Base-by-base conservation (phyloP, 1,284 basidiomycete species). In the Papiliotrema flavescens region DNA sequence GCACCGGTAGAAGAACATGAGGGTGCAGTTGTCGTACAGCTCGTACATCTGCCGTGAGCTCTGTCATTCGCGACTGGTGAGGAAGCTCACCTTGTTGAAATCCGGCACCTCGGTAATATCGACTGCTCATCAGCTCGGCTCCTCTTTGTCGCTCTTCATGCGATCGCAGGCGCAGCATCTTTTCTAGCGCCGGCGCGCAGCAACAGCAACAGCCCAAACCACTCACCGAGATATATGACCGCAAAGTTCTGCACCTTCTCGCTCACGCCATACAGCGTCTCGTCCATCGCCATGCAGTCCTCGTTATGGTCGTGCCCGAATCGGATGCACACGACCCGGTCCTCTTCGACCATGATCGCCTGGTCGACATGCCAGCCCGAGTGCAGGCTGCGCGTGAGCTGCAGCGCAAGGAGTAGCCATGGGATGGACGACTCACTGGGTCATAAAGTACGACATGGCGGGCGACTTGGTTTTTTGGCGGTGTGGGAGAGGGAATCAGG, bases 241-340 rank as follows among this genome's bases (percentile, higher is more conserved):
- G 93, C 94, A 77, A 96, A 98, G 79, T 99, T 98, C 79, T 96
- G 92, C 3, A 98, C 92, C 76, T 92, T 94, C 77, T 97, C 95
- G 1, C 89, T 87, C 49, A 97, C 88, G 13, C 84, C 82, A 75
- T 93, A 91, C 19, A 98, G 84, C 2, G 93, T 97, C 78, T 98
- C 95, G 80, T 98, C 96, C 93, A 98, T 97, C 35, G 86, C 88
- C 96, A 98, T 98, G 79, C 95, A 99, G 61, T 95, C 88, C 1
- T 84, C 80, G 74, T 98, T 91, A 85, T 87, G 89, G 77, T 97
- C 94, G 74, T 95, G 89, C 0, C 95, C 95, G 75, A 98, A 98
- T 13, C 95, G 87, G 56, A 98, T 86, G 56, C 93, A 88, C 37
- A 98, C 95, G 36, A 97, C 85, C 49, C 95, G 84, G 70, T 97